A percentile compares a stretch with the other conserved stretches of the same genome.
Conservation (phyloP, 108 stramenopile species). For the Tribonema minus region DNA sequence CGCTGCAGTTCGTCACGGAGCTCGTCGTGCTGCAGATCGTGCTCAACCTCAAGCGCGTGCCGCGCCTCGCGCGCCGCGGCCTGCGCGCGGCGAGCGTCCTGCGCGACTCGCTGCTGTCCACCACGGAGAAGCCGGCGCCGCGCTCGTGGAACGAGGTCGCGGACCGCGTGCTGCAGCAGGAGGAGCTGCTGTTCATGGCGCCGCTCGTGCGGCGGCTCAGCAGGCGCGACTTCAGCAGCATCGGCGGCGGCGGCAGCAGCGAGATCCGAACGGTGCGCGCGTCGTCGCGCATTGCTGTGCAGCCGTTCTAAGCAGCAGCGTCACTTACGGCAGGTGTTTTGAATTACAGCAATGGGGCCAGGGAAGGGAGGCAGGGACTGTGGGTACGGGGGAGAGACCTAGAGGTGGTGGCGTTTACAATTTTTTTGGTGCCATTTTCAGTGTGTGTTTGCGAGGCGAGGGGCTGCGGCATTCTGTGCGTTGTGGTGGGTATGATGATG, state of each 20-base stretch:
- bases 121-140: neutral
- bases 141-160: neutral
- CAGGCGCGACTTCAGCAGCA: too few relatives aligned
- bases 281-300: neutral
- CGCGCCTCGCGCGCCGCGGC: neutral
- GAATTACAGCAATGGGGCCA: too few relatives aligned
- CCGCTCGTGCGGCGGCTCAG: neutral
- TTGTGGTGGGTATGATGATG: too few relatives aligned
- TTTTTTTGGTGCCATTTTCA: too few relatives aligned
- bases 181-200: neutral
- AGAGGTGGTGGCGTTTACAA: too few relatives aligned
- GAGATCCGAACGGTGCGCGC: neutral
- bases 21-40: neutral
- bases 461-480: too few relatives aligned
- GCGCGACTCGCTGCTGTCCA: neutral
- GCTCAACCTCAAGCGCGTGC: neutral
- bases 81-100: neutral
- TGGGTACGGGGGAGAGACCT: too few relatives aligned
- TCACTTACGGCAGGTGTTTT: too few relatives aligned
- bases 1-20: neutral
- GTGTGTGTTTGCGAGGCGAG: too few relatives aligned
- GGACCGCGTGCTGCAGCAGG: neutral
- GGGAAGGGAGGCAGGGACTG: too few relatives aligned
- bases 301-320: neutral
- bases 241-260: neutral